A percentile compares a stretch with the other conserved stretches of the same genome.
phyloP scores from a whole-genome alignment of 768 basidiomycete species.

The Rhizopogon roseolus region DNA sequence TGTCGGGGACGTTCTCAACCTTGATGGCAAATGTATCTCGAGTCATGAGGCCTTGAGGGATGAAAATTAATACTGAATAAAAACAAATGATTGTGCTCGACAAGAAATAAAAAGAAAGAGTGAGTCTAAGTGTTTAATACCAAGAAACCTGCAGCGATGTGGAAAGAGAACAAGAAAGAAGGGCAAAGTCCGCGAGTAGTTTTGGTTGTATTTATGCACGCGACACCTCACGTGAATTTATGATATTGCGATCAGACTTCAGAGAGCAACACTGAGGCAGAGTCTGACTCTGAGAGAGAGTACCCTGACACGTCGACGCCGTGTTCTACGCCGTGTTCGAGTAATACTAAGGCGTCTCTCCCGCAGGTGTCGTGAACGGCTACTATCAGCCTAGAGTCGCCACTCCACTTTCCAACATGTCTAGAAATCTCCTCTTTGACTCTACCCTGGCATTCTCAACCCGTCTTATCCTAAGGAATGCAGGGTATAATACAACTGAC shows the following conservation, averaged over 20 bases:
- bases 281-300: no score
- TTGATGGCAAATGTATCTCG: constrained; percentile 36
- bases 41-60: constrained; percentile 15
- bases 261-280: no score
- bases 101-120: background rate
- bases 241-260: background rate
- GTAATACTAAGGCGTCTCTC: background rate
- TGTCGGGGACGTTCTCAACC: constrained; percentile 35
- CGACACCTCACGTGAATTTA: constrained; percentile 9
- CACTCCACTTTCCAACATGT: constrained; percentile 21
- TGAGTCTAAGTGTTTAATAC: background rate
- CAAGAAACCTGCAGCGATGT: constrained; percentile 19
- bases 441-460: constrained; percentile 39
- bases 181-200: constrained; percentile 14
- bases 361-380: background rate
- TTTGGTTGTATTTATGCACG: constrained; percentile 22
- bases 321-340: background rate
- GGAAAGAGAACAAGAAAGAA: constrained; percentile 21
- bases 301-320: no score
- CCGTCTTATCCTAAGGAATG: constrained; percentile 40
- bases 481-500: constrained; percentile 54
- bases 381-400: no score
- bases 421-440: constrained; percentile 42
- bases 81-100: constrained; percentile 3
- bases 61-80: constrained; percentile 11